These are phyloP conservation scores for Verticillium tricorpus DNA, from an alignment of 2,329 filamentous ascomycete species.

Conservation along the genomic window DNA sequence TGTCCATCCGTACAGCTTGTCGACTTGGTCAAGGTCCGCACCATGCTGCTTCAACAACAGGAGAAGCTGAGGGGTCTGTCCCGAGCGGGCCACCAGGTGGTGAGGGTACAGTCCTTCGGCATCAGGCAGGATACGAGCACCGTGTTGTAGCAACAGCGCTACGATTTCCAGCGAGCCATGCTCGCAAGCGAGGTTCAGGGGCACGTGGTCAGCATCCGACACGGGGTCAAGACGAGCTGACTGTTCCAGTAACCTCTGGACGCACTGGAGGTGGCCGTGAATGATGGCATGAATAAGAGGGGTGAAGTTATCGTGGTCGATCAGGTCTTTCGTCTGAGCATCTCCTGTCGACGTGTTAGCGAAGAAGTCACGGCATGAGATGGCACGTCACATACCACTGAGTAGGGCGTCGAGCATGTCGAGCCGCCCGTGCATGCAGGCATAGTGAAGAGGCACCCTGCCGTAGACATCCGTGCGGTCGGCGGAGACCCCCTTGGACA, in stretches of 20 bases:
- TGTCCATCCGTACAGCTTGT: conserved; percentile 97
- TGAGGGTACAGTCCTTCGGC: conserved; percentile 97
- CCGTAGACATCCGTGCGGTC: conserved; percentile 88
- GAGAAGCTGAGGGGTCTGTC: conserved; percentile 74
- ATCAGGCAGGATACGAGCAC: conserved; percentile 82
- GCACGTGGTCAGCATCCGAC: conserved; percentile 86
- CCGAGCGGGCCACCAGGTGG: conserved; percentile 87
- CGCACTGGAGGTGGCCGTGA: conserved; percentile 76
- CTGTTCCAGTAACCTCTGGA: conserved; percentile 69
- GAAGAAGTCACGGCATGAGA: no score
- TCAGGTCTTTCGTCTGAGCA: conserved; percentile 67
- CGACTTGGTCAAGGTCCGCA: conserved; percentile 84
- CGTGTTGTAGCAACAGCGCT: conserved; percentile 74
- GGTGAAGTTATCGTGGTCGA: conserved; percentile 96
- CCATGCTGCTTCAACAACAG: conserved; percentile 79
- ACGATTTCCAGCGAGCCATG: conserved; percentile 84
- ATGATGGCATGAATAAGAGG: conserved; percentile 94
- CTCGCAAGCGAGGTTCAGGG: conserved; percentile 91
- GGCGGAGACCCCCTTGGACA: conserved; percentile 72
- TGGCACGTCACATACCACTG: conserved; percentile 39
- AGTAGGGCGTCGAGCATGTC: conserved; percentile 77
- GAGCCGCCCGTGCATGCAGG: conserved; percentile 87
- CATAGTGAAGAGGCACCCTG: conserved; percentile 88
- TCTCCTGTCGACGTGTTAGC: background rate
- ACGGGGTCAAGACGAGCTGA: conserved; percentile 82